These are phyloP conservation scores for Melastoma malabathricum DNA, from an alignment of 345 rosid species.

Conservation along the genomic window DNA sequence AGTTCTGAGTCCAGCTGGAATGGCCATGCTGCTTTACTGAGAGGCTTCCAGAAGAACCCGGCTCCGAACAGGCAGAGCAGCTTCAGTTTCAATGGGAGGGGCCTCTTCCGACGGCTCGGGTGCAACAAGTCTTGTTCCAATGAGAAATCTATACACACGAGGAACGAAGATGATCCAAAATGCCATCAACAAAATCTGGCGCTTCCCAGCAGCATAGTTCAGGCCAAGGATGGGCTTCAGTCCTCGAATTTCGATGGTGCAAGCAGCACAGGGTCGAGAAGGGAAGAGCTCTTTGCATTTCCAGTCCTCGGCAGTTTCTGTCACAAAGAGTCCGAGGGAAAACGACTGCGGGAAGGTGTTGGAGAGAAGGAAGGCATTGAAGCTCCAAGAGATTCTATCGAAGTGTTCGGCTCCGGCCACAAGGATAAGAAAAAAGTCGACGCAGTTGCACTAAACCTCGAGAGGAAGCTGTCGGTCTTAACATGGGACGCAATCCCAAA, in stretches of 20 bases:
- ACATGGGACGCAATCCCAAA: constrained; percentile 66
- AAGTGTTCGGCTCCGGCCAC: constrained; percentile 14
- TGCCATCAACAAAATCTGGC: background rate
- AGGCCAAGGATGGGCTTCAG: constrained; percentile 14
- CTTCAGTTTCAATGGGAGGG: constrained; percentile 14
- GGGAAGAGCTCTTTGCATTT: constrained; percentile 16
- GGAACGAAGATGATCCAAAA: constrained; percentile 12
- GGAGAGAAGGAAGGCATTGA: constrained; percentile 8
- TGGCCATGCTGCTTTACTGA: constrained; percentile 27
- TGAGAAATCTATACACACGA: constrained; percentile 26
- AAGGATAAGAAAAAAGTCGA: constrained; percentile 4
- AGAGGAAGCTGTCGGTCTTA: constrained; percentile 47
- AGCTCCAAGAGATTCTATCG: constrained; percentile 27
- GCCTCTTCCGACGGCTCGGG: constrained; percentile 29
- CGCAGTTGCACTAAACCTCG: constrained; percentile 28
- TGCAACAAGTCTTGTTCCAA: constrained; percentile 38
- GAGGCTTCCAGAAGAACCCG: constrained; percentile 10
- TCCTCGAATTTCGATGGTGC: constrained; percentile 12
- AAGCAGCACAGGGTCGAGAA: constrained; percentile 17
- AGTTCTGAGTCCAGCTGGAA: constrained; percentile 37
- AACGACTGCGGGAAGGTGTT: constrained; percentile 2
- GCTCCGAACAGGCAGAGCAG: constrained; percentile 17
- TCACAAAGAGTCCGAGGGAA: constrained; percentile 5
- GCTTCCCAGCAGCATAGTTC: background rate
- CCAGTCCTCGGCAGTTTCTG: constrained; percentile 17